Base-by-base conservation (phyloP, 768 basidiomycete species). In the Trametes gibbosa region DNA sequence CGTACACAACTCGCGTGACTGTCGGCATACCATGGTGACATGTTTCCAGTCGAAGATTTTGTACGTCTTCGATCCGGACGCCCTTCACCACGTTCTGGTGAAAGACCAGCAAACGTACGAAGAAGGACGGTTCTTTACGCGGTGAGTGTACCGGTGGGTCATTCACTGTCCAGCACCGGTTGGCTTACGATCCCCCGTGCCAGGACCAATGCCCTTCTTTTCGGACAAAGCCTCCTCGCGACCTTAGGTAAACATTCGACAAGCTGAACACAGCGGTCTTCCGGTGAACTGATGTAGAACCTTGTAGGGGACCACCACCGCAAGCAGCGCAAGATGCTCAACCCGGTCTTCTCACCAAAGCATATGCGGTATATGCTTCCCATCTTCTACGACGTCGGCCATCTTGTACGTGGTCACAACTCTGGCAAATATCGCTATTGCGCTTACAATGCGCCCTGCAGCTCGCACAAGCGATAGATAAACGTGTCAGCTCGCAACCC, bases 81-180 rank as follows among this genome's bases (percentile, higher is more conserved):
- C 64, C 6, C 52, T 65, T 24, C 63, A 63, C 39, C 52, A 51
- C 14, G 63, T 67, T 17, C 14, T 65, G 21, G 39, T 67, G 41
- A 67, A 67, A 43, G 62, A 65, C 27, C 61, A 65, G 50, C 49
- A 63, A 29, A 48, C 58, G 23, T 65, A 63, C 45, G 66, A 64
- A 42, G 61, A 63, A 37, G 46, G 42, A 2, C 34, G 34, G 12
- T 52, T 48, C 34, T 58, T 62, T 29, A 7, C 62, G 10, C 24
- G n/a, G 64, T 65, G 58, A 2, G 62, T 19, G 4, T 34, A 29
- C 7, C 0, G 17, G 45, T 52, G 23, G 8, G 17, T 45, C 2
- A n/a, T 12, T 2, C 19, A 19, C 27, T 25, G 1, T 2, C 51
- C 1, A 16, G 8, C 14, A 39, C 17, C 4, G 29, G 29, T 5